Base-by-base conservation (phyloP, 768 basidiomycete species). In the Brasilioporus rufonigricans region DNA sequence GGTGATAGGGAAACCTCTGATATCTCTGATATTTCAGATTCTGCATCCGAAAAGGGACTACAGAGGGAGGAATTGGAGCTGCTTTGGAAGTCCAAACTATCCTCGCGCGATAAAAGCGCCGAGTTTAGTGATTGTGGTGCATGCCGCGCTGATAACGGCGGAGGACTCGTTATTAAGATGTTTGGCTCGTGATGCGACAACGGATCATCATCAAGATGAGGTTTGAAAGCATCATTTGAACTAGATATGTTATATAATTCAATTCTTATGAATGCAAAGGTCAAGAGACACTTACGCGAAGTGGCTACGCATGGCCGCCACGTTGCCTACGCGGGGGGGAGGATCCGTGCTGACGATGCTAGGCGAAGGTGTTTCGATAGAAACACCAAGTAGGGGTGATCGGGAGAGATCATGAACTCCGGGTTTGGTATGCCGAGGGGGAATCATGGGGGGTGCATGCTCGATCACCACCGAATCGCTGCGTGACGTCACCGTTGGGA, bases 241-340 rank as follows among this genome's bases (percentile, higher is more conserved):
- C 70, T 60, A 31, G 4, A 31, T 12, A 4, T 14, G n/a, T 3
- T 29, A 14, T n/a, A 33, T 46, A 21, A 16, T 23, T 48, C 10
- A 36, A n/a, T 18, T 1, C 4, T 14, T 5, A 2, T 24, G 26
- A 39, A 36, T 27, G 14, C 5, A 3, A 38, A 0, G 6, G 14
- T 27, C 14, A 10, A 5, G 39, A 4, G 16, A 53, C 10, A 61
- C 65, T 53, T 45, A 70, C 67, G 55, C 21, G 24, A 65, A 66
- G 33, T 74, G 73, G 55, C 57, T 73, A 35, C 76, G 73, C 33
- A 77, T 64, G 2, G 77, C 70, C 19, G 78, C 67, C 6, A 80
- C 73, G 19, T 68, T 70, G 18, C 65, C 48, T 41, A 36, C 13
- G 12, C 57, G 51, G 27, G 60, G 52, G 4, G 63, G 56, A 23